Percentiles rank a stretch among this genome's conserved stretches.
These are phyloP conservation scores for Colletotrichum lupini DNA, from an alignment of 2,329 filamentous ascomycete species.

Conservation along the genomic window DNA sequence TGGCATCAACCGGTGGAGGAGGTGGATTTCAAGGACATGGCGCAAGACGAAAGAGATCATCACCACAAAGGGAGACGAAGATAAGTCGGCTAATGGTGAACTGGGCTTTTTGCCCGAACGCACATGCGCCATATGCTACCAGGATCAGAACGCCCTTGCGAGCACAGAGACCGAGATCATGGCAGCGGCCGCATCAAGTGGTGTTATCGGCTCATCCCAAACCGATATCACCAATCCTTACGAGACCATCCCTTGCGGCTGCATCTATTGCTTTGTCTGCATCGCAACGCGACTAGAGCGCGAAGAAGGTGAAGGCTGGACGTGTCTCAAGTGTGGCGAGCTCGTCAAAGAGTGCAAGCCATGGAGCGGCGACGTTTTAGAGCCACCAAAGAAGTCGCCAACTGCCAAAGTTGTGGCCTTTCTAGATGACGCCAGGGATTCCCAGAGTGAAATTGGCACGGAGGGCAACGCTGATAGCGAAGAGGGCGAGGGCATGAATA, in stretches of 20 bases:
- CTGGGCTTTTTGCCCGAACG: conserved; percentile 88
- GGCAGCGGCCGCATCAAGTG: conserved; percentile 75
- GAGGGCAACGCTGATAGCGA: background rate
- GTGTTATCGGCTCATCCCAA: conserved; percentile 86
- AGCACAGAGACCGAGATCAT: conserved; percentile 81
- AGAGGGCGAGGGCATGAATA: background rate
- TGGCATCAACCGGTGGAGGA: conserved; percentile 90
- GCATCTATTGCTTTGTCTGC: conserved; percentile 96
- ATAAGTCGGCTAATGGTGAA: conserved; percentile 74
- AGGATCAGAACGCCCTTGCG: conserved; percentile 83
- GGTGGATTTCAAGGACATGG: conserved; percentile 91
- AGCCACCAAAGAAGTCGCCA: conserved; percentile 57
- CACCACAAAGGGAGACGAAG: conserved; percentile 56
- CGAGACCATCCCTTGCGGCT: conserved; percentile 87
- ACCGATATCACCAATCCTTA: conserved; percentile 98
- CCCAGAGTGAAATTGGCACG: background rate
- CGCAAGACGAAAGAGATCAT: conserved; percentile 79
- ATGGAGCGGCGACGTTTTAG: conserved; percentile 90
- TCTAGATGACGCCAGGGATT: conserved; percentile 59
- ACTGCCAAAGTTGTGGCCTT: conserved; percentile 71
- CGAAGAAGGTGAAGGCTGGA: conserved; percentile 95
- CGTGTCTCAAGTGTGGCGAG: conserved; percentile 88
- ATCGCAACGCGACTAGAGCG: conserved; percentile 89
- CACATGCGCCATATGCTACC: conserved; percentile 97
- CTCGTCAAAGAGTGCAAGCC: conserved; percentile 86